phyloP scores from a whole-genome alignment of 1,139 yeast species.

The Suhomyces yuchorum region DNA sequence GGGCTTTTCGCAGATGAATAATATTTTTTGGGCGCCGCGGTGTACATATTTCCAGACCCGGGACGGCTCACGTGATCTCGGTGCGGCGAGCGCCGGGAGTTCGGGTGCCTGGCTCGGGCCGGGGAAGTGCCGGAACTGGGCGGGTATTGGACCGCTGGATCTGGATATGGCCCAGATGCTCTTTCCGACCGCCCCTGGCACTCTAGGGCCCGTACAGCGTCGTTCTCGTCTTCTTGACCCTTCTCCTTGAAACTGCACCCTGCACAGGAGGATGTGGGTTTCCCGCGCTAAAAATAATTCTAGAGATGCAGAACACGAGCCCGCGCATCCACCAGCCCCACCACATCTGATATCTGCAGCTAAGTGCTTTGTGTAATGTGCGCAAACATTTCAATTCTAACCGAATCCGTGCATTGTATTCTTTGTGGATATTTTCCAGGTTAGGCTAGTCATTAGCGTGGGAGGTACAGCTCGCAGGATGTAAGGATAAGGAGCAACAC shows the following conservation, averaged over 20 bases:
- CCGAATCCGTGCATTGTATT: constrained; percentile 10
- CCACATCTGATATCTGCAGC: constrained; percentile 8
- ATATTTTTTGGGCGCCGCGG: constrained; percentile 8
- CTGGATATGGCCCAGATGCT: too few species aligned
- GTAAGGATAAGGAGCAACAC: background rate
- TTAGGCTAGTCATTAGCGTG: constrained; percentile 1
- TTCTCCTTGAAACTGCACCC: background rate
- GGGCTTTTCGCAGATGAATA: constrained; percentile 11
- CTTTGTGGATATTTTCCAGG: constrained; percentile 1
- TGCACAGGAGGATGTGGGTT: background rate
- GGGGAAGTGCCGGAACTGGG: background rate
- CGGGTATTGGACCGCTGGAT: too few species aligned
- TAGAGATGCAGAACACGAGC: constrained; percentile 3
- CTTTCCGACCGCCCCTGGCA: background rate
- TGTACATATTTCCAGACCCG: constrained; percentile 10
- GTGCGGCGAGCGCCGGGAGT: background rate
- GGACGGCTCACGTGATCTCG: background rate
- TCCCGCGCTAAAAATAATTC: background rate
- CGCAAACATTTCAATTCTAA: constrained; percentile 13
- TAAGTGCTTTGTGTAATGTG: constrained; percentile 3
- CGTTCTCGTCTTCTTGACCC: background rate
- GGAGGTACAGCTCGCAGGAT: background rate
- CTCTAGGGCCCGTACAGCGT: background rate
- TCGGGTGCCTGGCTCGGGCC: background rate
- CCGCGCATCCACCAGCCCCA: constrained; percentile 3